phyloP scores from a whole-genome alignment of 2,329 filamentous ascomycete genomes.

The Apiospora hydei region DNA sequence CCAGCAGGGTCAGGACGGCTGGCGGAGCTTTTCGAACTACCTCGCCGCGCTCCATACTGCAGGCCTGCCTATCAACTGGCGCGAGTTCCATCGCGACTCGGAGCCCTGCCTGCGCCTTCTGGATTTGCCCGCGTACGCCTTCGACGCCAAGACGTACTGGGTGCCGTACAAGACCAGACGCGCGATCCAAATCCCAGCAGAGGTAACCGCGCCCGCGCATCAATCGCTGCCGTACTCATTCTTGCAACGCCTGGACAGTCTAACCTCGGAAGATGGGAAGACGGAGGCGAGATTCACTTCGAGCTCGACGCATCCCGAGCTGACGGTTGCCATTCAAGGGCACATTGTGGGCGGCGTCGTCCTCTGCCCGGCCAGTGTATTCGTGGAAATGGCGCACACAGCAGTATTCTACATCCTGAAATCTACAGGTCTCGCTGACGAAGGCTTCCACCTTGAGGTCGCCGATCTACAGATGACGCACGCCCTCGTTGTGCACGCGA shows the following conservation, averaged over 20 bases:
- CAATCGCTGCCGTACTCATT: conserved; percentile 11
- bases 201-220: not conserved
- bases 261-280: not conserved
- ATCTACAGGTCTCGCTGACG: not conserved
- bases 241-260: conserved; percentile 17
- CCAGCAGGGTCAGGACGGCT: conserved; percentile 8
- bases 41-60: conserved; percentile 17
- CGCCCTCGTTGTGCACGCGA: conserved; percentile 9
- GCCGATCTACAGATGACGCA: conserved; percentile 21
- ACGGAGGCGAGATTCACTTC: conserved; percentile 19
- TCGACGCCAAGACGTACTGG: conserved; percentile 23
- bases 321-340: conserved; percentile 10
- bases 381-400: conserved; percentile 13
- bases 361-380: conserved; percentile 14
- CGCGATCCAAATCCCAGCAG: not conserved
- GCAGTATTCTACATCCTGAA: conserved; percentile 6
- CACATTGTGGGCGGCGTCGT: conserved; percentile 22
- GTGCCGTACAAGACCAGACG: conserved; percentile 21
- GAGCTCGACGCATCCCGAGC: conserved; percentile 20
- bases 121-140: conserved; percentile 13
- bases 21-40: conserved; percentile 7
- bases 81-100: conserved; percentile 20
- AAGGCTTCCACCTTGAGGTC: conserved; percentile 20
- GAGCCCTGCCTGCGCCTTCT: conserved; percentile 19
- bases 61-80: conserved; percentile 6